Percentiles rank a stretch among this genome's conserved stretches.
Evolutionary conservation across 441 rosid genomes (phyloP).

Genomic region (Macaranga tanarius): DNA sequence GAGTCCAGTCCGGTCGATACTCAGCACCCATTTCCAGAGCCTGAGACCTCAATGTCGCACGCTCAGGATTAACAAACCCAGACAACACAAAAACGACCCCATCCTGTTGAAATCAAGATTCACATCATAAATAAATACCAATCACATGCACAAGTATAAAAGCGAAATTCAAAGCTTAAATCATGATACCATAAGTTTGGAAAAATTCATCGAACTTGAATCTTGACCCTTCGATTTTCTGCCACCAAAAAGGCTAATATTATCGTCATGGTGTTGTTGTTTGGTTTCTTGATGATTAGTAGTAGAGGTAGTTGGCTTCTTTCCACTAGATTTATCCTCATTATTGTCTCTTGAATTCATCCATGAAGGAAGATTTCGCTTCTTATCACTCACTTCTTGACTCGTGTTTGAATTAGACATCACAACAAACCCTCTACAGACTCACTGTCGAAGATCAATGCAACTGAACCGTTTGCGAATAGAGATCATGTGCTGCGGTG

Average conservation of each 20-base stretch:
- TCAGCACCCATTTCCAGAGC: constrained; percentile 93
- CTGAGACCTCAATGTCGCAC: constrained; percentile 70
- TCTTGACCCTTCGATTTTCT: background rate
- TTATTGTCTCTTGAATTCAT: constrained; percentile 48
- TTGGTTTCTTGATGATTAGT: constrained; percentile 20
- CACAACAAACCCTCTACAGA: too few species aligned
- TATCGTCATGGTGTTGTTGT: background rate
- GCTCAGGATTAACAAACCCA: constrained; percentile 91
- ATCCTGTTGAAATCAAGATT: constrained; percentile 49
- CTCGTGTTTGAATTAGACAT: constrained; percentile 43
- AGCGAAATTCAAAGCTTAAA: background rate
- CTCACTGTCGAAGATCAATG: too few species aligned
- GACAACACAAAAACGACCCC: constrained; percentile 84
- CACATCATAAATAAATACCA: constrained; percentile 23
- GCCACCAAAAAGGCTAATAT: background rate
- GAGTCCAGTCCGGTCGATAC: constrained; percentile 78
- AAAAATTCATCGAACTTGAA: constrained; percentile 25
- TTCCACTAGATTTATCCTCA: constrained; percentile 27
- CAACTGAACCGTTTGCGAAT: too few species aligned
- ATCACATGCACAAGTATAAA: background rate
- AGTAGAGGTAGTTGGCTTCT: constrained; percentile 35
- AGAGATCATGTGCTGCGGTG: too few species aligned
- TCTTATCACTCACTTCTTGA: constrained; percentile 33
- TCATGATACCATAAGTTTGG: constrained; percentile 59
- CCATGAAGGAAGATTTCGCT: constrained; percentile 88